Evolutionary conservation across 192 early-diverging fungal genomes (phyloP), one percentile per base, ranked within the genome.

Genomic region (Backusella parvicylindrica): DNA sequence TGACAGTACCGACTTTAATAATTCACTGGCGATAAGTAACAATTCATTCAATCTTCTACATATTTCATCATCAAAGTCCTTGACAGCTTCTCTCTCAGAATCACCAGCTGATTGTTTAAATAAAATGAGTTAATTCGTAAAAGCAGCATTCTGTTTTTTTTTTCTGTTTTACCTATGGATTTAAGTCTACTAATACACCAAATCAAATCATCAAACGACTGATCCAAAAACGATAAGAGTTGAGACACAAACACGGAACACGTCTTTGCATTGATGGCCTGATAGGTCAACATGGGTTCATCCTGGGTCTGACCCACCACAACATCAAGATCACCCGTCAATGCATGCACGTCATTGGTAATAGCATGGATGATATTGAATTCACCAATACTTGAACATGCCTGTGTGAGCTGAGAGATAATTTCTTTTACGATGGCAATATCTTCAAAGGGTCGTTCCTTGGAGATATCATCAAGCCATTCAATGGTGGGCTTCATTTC

Each of bases 371-470:
- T 64, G 5, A 63, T 78, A 23, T 79, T 68, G 26, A 83, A 81
- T 18, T 81, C 50, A 32, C 47, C 38, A n/a, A 72, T 78, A 9
- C 82, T 77, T 12, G 80, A 71, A 23, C 81, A 79, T 2, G 85
- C 63, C 28, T 79, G 78, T 18, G 87, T 71, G 26, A 84, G 70
- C 68, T 85, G 75, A 0, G 73, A 76, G 7, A 89, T 16, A 2
- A 86, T 41, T 9, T 77, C 73, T 64, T 84, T 86, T 1, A 84
- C 73, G 3, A 89, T 40, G 0, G 63, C 18, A 0, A 38, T 47
- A 49, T 89, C 86, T 41, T 89, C 84, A 23, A 87, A 66, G 0
- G 78, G 72, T 12, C 81, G 82, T 33, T 87, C 85, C 35, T 78
- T 65, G 41, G 82, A 82, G 0, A 87, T 37, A 6, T 63, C 53